These are phyloP conservation scores for Microbotryum intermedium DNA, from an alignment of 1,284 basidiomycete genomes.

Conservation along the genomic window DNA sequence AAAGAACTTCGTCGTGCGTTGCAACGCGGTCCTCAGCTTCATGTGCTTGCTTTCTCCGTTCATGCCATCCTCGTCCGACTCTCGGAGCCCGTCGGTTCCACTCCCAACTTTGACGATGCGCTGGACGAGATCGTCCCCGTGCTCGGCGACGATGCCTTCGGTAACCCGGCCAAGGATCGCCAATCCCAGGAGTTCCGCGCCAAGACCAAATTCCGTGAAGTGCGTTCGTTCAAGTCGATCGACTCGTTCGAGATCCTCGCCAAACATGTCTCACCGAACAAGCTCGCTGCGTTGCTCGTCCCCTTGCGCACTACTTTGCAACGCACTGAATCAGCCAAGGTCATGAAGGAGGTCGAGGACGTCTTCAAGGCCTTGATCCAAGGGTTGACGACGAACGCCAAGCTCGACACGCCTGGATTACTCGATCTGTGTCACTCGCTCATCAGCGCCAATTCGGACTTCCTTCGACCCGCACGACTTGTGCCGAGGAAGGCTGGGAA, in stretches of 20 bases:
- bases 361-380: constrained; percentile 70
- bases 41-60: constrained; percentile 76
- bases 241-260: constrained; percentile 79
- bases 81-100: constrained; percentile 47
- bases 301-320: constrained; percentile 81
- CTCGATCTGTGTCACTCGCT: constrained; percentile 80
- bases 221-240: constrained; percentile 65
- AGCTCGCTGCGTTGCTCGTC: constrained; percentile 65
- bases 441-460: constrained; percentile 80
- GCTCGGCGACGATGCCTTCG: constrained; percentile 88
- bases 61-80: constrained; percentile 71
- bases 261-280: constrained; percentile 61
- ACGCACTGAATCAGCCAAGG: constrained; percentile 70
- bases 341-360: constrained; percentile 82
- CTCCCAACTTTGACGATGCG: constrained; percentile 60
- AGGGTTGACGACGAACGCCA: constrained; percentile 75
- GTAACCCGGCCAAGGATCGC: constrained; percentile 83
- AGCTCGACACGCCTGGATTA: constrained; percentile 61
- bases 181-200: constrained; percentile 68
- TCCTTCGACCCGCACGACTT: constrained; percentile 42
- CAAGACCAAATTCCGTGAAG: constrained; percentile 88
- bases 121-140: constrained; percentile 70
- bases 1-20: constrained; percentile 76
- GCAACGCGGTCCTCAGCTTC: constrained; percentile 83
- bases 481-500: constrained; percentile 6